Base-by-base conservation (phyloP, 2,329 filamentous ascomycete genomes). In the Pyrenophora seminiperda region DNA sequence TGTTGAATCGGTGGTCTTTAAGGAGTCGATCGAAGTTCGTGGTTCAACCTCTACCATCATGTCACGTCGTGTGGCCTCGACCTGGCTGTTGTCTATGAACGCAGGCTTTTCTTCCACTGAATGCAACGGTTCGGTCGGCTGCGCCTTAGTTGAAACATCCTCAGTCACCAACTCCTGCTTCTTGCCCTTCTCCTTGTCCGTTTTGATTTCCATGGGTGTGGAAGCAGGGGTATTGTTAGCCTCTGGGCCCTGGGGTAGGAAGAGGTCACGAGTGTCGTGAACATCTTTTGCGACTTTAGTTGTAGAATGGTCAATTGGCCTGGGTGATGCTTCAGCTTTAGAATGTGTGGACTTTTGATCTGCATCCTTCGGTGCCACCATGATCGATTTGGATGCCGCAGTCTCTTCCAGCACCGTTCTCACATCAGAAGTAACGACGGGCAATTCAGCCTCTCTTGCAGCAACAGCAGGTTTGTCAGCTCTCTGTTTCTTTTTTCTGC, bases 401-500 rank as follows among this genome's bases (percentile, higher is more conserved):
- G 9, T 7, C 7, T 36, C 39, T 39, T 27, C 32, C 3, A 13
- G 11, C 7, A 18, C n/a, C 11, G 13, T 7, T 7, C 18, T 27
- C 11, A 20, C 14, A 33, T 9, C 30, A 22, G 4, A 7, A 22
- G 20, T 24, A 6, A 20, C 14, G 31, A 34, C 18, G 7, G 42
- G 15, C 14, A 3, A 6, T 19, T 31, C 41, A 5, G 36, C 24
- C 31, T 50, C 37, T 10, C 53, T 39, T 30, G 22, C 47, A 9
- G 20, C 31, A 7, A 45, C 11, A 2, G 42, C 37, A 38, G 46
- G 34, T 18, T 56, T 37, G 38, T 61, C 56, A 11, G 62, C 66
- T 52, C 77, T 77, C 40, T 75, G 75, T 60, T 76, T 76, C 20
- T 74, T 71, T 41, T 77, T 77, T 62, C 77, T 76, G 24, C 71